Percentiles rank a stretch among this genome's conserved stretches.
Evolutionary conservation across 2,329 filamentous ascomycete genomes (phyloP).

Genomic region (Aspergillus clavatus): DNA sequence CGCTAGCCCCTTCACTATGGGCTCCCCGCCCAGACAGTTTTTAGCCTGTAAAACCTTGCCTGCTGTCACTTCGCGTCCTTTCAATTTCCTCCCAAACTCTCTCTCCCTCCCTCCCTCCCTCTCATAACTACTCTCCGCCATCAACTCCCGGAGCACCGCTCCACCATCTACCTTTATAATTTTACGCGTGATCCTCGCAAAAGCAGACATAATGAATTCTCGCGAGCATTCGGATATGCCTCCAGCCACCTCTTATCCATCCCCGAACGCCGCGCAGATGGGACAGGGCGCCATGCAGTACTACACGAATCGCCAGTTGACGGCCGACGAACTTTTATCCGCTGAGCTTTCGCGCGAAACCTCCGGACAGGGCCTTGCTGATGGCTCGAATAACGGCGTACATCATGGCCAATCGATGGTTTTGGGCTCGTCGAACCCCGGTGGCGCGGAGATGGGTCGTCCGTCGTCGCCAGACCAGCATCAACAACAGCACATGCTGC

Average conservation of each 20-base stretch:
- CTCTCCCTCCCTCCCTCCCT: constrained; percentile 28
- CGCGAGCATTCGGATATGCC: constrained; percentile 42
- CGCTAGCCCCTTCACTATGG: constrained; percentile 34
- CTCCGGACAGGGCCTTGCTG: constrained; percentile 41
- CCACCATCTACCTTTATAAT: constrained; percentile 21
- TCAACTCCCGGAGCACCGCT: constrained; percentile 31
- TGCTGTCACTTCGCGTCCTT: too few species aligned
- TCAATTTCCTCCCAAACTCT: too few species aligned
- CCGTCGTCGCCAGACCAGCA: constrained; percentile 36
- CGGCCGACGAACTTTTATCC: constrained; percentile 45
- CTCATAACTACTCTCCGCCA: constrained; percentile 21
- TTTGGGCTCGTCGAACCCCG: constrained; percentile 33
- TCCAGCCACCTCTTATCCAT: constrained; percentile 42
- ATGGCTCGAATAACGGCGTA: constrained; percentile 35
- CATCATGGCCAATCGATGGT: constrained; percentile 41
- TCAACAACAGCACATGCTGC: constrained; percentile 38
- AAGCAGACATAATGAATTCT: constrained; percentile 33
- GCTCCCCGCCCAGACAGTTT: constrained; percentile 29
- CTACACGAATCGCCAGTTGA: constrained; percentile 42
- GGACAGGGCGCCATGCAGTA: constrained; percentile 41
- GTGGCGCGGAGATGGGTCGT: constrained; percentile 34
- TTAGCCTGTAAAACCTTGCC: constrained; percentile 37
- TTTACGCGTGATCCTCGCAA: constrained; percentile 7
- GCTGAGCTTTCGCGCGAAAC: constrained; percentile 46
- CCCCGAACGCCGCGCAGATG: constrained; percentile 42